Base-by-base conservation (phyloP, 306 rosid species). In the Inga oerstediana region DNA sequence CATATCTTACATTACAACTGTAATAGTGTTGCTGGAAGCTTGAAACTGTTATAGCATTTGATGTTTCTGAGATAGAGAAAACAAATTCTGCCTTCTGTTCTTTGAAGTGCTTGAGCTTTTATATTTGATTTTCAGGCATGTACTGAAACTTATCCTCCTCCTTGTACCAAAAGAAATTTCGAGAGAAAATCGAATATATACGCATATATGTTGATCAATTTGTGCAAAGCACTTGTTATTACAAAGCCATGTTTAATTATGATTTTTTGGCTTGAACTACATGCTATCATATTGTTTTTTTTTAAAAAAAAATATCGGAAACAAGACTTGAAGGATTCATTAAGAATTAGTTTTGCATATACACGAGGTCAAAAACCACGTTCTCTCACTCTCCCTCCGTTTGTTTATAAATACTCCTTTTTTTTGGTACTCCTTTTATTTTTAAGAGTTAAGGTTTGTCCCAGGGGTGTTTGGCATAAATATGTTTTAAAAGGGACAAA, bases 21-120 rank as follows among this genome's bases (percentile, higher is more conserved):
- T 74, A 56, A 79, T 54, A 62, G 17, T 74, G 48, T 68, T 62
- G 30, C 73, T 69, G 35, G 30, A 73, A 81, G 79, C 72, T 70
- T 52, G 72, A 78, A 83, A 45, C 58, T 77, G 45, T 66, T 16
- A 27, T 72, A 56, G 74, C 59, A 24, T 77, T 51, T 70, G 74
- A 46, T 82, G 35, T 77, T 80, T 49, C 34, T 39, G 3, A 70
- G 78, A 41, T 74, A 11, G 4, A 58, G 10, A 59, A 10, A 22
- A 27, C 3, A 34, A 76, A 24, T 73, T 78, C 70, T 74, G 20
- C 22, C 49, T 5, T 74, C 61, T 80, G 81, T 77, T 82, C 58
- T 79, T 52, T 75, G 51, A 46, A 24, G 64, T 37, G 10, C 52
- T 62, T 19, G 17, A 10, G 24, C 41, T 73, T 27, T 58, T 85